Conservation (phyloP, 352 stramenopile genomes). For the Hyaloperonospora arabidopsidis region DNA sequence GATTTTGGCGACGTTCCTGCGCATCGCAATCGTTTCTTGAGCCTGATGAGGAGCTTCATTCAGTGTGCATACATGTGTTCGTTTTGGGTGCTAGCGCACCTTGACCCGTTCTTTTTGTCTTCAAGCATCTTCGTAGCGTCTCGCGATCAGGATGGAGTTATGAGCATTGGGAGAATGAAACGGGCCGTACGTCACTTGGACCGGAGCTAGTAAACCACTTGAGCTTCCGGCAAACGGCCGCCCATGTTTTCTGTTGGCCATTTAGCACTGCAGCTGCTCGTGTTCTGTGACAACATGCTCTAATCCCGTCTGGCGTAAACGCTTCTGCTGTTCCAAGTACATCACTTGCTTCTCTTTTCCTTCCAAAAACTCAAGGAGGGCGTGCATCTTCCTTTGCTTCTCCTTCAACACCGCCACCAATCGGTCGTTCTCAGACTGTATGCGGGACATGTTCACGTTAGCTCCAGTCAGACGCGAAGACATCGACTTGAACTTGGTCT, state of each 20-base stretch:
- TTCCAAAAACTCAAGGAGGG: slow-evolving; percentile 50
- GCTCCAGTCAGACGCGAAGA: slow-evolving; percentile 42
- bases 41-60: background rate
- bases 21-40: slow-evolving; percentile 1
- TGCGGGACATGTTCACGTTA: slow-evolving; percentile 35
- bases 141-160: no score
- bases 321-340: slow-evolving; percentile 52
- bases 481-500: slow-evolving; percentile 50
- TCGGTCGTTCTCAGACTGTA: slow-evolving; percentile 51
- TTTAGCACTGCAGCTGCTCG: slow-evolving; percentile 22
- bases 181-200: no score
- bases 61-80: no score
- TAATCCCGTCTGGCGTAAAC: slow-evolving; percentile 42
- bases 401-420: slow-evolving; percentile 45
- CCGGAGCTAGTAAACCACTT: no score
- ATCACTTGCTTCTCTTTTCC: slow-evolving; percentile 61
- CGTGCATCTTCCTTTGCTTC: slow-evolving; percentile 48
- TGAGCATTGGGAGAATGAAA: no score
- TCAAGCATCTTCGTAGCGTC: no score
- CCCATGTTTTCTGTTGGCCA: slow-evolving; percentile 15
- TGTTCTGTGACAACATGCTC: slow-evolving; percentile 38
- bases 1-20: slow-evolving; percentile 19
- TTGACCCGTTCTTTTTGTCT: no score
- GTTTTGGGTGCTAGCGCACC: no score
- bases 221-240: slow-evolving; percentile 5